phyloP scores from a whole-genome alignment of 1,139 yeast species.

The Kodamaea sp. region DNA sequence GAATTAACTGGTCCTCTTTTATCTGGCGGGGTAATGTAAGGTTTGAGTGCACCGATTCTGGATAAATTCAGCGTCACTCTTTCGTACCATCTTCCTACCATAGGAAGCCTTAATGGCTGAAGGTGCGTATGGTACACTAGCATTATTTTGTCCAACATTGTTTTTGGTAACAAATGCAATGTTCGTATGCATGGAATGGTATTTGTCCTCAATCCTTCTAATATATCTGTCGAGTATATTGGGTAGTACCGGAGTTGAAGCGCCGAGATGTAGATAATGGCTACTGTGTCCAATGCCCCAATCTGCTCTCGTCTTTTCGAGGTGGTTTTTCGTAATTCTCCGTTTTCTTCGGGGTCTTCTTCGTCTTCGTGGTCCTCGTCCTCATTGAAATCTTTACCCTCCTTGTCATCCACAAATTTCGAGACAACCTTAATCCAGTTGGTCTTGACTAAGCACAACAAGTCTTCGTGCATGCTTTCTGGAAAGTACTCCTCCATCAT shows the following conservation, averaged over 20 bases:
- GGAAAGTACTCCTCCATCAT: conserved; percentile 27
- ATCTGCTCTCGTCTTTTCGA: conserved; percentile 4
- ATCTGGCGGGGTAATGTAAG: neutral
- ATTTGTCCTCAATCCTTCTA: conserved; percentile 31
- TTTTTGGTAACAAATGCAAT: conserved; percentile 30
- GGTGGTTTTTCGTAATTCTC: neutral
- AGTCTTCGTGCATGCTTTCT: conserved; percentile 10
- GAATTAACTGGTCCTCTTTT: neutral
- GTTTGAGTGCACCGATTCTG: conserved; percentile 5
- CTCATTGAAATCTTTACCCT: neutral
- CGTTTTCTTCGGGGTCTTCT: neutral
- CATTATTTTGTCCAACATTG: conserved; percentile 26
- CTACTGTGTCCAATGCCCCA: conserved; percentile 27
- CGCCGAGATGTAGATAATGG: conserved; percentile 41
- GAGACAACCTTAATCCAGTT: conserved; percentile 37
- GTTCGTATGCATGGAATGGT: conserved; percentile 41
- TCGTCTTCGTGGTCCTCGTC: neutral
- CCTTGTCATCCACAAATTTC: conserved; percentile 30
- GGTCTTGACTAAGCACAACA: conserved; percentile 14
- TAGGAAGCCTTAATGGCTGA: conserved; percentile 34
- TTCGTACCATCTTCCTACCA: conserved; percentile 28
- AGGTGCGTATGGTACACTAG: conserved; percentile 22
- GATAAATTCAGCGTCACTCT: conserved; percentile 9
- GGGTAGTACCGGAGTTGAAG: conserved; percentile 37
- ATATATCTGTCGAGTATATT: conserved; percentile 36